Conservation (phyloP, 331 rosid genomes). For the Quercus tomentella region DNA sequence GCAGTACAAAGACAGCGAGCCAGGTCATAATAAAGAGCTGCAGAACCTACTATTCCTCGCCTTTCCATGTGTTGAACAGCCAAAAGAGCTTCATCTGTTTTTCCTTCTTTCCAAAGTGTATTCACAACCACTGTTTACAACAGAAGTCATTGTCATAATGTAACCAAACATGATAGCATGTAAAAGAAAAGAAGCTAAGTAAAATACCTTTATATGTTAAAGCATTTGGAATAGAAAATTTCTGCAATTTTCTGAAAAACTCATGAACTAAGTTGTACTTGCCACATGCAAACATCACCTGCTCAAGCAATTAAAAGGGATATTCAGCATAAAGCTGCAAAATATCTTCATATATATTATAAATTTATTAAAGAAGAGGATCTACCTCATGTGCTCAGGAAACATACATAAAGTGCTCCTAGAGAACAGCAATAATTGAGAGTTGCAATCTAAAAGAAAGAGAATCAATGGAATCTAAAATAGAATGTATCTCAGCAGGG, state of each 20-base stretch:
- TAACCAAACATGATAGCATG: constrained; percentile 4
- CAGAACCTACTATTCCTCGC: constrained; percentile 92
- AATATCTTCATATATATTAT: neutral
- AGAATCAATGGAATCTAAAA: too few relatives aligned
- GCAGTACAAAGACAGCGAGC: constrained; percentile 93
- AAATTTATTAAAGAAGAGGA: too few relatives aligned
- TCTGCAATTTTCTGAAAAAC: constrained; percentile 80
- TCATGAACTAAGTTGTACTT: constrained; percentile 94
- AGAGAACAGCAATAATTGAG: too few relatives aligned
- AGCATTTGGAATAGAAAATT: constrained; percentile 70
- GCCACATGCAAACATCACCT: constrained; percentile 91
- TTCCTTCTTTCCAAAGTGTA: constrained; percentile 81
- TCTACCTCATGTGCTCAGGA: too few relatives aligned
- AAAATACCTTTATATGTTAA: constrained; percentile 82
- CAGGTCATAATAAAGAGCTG: constrained; percentile 89
- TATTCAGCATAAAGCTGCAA: neutral
- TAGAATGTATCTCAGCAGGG: too few relatives aligned
- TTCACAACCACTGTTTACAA: constrained; percentile 68
- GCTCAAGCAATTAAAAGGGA: constrained; percentile 28
- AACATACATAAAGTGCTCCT: too few relatives aligned
- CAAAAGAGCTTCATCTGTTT: constrained; percentile 68
- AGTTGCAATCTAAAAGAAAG: too few relatives aligned
- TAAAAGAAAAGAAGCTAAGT: constrained; percentile 18
- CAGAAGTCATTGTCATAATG: constrained; percentile 27
- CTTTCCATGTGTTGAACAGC: constrained; percentile 79